Base-by-base conservation (phyloP, 352 stramenopile species). In the Phytophthora pini region DNA sequence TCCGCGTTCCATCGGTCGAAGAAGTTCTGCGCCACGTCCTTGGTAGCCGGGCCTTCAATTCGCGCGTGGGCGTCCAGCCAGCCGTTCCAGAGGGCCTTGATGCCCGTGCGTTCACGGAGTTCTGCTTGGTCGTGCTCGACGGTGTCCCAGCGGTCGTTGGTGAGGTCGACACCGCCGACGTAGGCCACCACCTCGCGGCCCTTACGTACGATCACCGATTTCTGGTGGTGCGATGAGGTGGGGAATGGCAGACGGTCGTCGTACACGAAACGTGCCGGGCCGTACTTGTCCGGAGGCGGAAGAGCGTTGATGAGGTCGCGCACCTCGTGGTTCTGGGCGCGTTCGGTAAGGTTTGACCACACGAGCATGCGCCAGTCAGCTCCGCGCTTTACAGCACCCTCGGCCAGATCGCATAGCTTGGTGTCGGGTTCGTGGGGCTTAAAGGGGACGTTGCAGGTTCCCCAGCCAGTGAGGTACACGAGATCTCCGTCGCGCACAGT, bases 191-290 rank as follows among this genome's bases (percentile, higher is more conserved):
- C 63, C 9, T 70, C 46, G 12, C 56, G 40, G 38, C 73, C 63
- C 13, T 70, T 79, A 5, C 75, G 72, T 8, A 90, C 57, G 6
- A 87, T 65, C 13, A 89, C 56, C 13, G 79, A 83, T 43, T 90
- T 90, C 57, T 90, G 82, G 56, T 90, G 82, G 27, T 89, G 78
- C 29, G 82, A 83, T 13, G 76, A 83, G n/a, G 79, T 86, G 3
- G 61, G 17, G 49, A 80, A 70, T 15, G 82, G 80, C 34, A 89
- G 44, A 7, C 82, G 82, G 27, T 91, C 74, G 54, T 91, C 82
- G 8, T 84, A 88, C 13, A 89, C 51, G 60, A 79, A 86, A 12
- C 72, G 70, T 17, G 66, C 67, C 4, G 57, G 56, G 1, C 72
- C 77, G 5, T 66, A 49, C 40, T 79, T 47, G 29, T 68, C 45